Conservation (phyloP, 129 eudicot genomes). For the Glebionis coronaria region DNA sequence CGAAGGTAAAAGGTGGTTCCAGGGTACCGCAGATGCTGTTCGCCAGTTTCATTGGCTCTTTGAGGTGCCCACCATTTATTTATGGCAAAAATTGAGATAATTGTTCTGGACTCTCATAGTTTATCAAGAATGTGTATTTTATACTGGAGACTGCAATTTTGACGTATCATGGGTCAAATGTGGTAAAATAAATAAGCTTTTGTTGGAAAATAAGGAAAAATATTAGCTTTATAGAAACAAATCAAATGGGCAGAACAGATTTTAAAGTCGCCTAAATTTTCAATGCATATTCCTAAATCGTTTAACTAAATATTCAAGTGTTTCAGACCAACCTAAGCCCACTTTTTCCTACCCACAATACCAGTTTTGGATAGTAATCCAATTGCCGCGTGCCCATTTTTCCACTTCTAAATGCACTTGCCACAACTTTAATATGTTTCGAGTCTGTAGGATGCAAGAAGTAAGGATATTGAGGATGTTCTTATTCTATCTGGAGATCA, state of each 20-base stretch:
- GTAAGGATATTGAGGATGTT: slow-evolving; percentile 87
- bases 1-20: slow-evolving; percentile 91
- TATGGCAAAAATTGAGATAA: not conserved
- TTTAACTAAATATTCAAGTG: not conserved
- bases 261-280: too few relatives aligned
- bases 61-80: slow-evolving; percentile 50
- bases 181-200: too few relatives aligned
- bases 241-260: too few relatives aligned
- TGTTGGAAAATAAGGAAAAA: too few relatives aligned
- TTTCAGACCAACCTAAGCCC: not conserved
- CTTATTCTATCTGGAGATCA: slow-evolving; percentile 97
- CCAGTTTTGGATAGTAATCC: not conserved
- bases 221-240: too few relatives aligned
- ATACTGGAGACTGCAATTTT: too few relatives aligned
- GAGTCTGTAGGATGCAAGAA: slow-evolving; percentile 79
- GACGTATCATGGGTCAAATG: too few relatives aligned
- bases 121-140: not conserved
- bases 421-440: not conserved
- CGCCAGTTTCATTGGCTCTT: slow-evolving; percentile 96
- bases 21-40: slow-evolving; percentile 98
- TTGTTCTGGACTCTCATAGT: not conserved
- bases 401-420: not conserved
- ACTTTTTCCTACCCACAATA: not conserved
- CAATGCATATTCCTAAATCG: not conserved
- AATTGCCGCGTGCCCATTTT: not conserved